Conservation (phyloP, 2,329 filamentous ascomycete species). For the Aspergillus puulaauensis region DNA sequence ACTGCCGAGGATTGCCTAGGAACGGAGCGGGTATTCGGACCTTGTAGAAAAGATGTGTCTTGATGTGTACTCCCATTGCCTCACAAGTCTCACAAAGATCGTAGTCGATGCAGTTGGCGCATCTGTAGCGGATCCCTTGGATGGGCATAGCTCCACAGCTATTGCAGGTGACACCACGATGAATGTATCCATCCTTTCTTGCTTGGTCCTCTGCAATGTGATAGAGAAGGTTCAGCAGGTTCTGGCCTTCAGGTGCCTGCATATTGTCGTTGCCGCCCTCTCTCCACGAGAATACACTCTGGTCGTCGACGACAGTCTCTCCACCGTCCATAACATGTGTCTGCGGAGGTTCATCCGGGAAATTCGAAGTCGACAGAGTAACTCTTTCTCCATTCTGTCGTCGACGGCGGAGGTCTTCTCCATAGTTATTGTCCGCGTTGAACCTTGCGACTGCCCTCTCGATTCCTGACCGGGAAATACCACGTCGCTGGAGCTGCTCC, state of each 20-base stretch:
- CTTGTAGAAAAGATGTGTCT: conserved; percentile 96
- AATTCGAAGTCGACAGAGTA: conserved; percentile 34
- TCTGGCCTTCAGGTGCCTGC: conserved; percentile 61
- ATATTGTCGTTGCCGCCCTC: conserved; percentile 43
- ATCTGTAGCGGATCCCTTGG: conserved; percentile 87
- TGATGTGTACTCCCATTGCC: conserved; percentile 67
- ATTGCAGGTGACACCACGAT: conserved; percentile 90
- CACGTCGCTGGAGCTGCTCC: conserved; percentile 38
- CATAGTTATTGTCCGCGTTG: conserved; percentile 41
- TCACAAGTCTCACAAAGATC: conserved; percentile 95
- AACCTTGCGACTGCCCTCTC: conserved; percentile 38
- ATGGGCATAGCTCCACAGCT: conserved; percentile 85
- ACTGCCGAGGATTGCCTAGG: conserved; percentile 73
- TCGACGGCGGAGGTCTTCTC: conserved; percentile 38
- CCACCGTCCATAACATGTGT: conserved; percentile 30
- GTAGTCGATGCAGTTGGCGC: conserved; percentile 92
- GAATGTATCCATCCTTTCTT: conserved; percentile 81
- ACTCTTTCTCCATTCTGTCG: conserved; percentile 41
- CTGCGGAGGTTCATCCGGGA: conserved; percentile 27
- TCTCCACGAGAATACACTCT: conserved; percentile 47
- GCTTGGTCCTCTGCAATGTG: conserved; percentile 93
- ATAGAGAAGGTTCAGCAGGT: conserved; percentile 81
- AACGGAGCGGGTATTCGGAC: conserved; percentile 86
- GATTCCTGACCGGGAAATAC: conserved; percentile 39
- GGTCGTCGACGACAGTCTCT: conserved; percentile 42